Evolutionary conservation across 2,329 filamentous ascomycete species (phyloP).

Genomic region (Ophiostoma triangulosporum): DNA sequence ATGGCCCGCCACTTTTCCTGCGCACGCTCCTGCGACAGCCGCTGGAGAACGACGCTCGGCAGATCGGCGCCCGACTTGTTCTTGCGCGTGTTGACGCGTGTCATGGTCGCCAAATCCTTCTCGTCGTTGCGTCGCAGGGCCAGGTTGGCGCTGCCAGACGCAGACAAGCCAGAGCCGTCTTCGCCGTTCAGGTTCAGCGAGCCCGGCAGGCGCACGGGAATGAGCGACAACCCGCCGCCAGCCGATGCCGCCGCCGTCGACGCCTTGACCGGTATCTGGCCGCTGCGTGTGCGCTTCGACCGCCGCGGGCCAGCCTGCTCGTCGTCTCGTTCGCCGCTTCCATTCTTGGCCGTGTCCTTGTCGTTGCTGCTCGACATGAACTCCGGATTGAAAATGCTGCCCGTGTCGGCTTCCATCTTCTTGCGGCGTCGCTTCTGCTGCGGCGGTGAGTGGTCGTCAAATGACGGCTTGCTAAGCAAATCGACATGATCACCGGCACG

Average conservation of each 20-base stretch:
- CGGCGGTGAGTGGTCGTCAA: conserved; percentile 17
- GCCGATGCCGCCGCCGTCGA: conserved; percentile 15
- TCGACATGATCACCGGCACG: conserved; percentile 3
- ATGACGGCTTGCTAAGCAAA: conserved; percentile 16
- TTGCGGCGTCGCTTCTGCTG: conserved; percentile 20
- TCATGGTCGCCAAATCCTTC: conserved; percentile 29
- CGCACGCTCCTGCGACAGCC: conserved; percentile 16
- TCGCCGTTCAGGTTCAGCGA: conserved; percentile 18
- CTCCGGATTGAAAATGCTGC: conserved; percentile 17
- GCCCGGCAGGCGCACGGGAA: conserved; percentile 21
- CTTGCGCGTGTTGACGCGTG: conserved; percentile 30
- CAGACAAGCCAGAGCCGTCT: conserved; percentile 11
- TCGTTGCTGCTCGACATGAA: conserved; percentile 10
- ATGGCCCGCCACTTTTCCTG: conserved; percentile 2
- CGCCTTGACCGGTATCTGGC: conserved; percentile 2
- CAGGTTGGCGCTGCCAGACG: conserved; percentile 9
- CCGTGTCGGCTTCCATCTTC: conserved; percentile 18
- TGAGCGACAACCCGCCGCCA: conserved; percentile 18
- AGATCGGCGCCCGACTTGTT: conserved; percentile 28
- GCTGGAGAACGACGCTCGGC: conserved; percentile 20
- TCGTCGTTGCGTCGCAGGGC: conserved; percentile 22
- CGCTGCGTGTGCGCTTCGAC: conserved; percentile 14
- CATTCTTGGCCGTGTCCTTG: background rate
- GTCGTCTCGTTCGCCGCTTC: background rate
- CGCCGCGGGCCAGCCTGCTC: conserved; percentile 3